Conservation (phyloP, 2,329 filamentous ascomycete species). For the Lachnellula willkommii region DNA sequence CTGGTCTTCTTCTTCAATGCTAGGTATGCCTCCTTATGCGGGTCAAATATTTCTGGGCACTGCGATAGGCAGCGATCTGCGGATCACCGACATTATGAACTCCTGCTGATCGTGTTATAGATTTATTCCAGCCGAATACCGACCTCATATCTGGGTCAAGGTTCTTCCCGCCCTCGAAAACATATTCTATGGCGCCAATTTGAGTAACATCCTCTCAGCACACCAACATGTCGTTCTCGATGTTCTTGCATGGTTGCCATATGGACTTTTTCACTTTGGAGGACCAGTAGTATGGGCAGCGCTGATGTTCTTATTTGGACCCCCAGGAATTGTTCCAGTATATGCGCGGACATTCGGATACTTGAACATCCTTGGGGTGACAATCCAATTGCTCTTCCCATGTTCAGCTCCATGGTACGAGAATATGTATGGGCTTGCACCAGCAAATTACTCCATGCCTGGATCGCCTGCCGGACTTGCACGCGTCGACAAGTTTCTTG, state of each 20-base stretch:
- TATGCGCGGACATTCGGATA: conserved; percentile 88
- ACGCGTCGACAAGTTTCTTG: conserved; percentile 83
- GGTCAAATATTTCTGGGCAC: neutral
- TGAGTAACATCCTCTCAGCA: conserved; percentile 90
- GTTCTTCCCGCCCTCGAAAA: conserved; percentile 93
- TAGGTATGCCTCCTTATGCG: conserved; percentile 54
- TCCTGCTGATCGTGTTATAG: conserved; percentile 41
- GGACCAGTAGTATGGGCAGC: conserved; percentile 73
- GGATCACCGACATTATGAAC: conserved; percentile 2
- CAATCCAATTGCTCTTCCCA: conserved; percentile 83
- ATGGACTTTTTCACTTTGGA: conserved; percentile 85
- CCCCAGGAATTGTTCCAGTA: conserved; percentile 76
- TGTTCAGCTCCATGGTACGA: conserved; percentile 98
- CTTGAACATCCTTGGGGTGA: conserved; percentile 83
- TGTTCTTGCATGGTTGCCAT: conserved; percentile 86
- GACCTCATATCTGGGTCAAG: conserved; percentile 91
- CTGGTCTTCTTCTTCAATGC: conserved; percentile 74
- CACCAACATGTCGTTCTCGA: conserved; percentile 81
- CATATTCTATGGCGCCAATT: conserved; percentile 90
- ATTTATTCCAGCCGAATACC: conserved; percentile 83
- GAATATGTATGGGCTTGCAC: conserved; percentile 82
- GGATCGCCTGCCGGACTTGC: conserved; percentile 86
- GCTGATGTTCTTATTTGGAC: conserved; percentile 81
- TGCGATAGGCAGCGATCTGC: conserved; percentile 10
- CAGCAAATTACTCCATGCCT: conserved; percentile 85